phyloP scores from a whole-genome alignment of 1,284 basidiomycete genomes.

The Amylostereum areolatum region DNA sequence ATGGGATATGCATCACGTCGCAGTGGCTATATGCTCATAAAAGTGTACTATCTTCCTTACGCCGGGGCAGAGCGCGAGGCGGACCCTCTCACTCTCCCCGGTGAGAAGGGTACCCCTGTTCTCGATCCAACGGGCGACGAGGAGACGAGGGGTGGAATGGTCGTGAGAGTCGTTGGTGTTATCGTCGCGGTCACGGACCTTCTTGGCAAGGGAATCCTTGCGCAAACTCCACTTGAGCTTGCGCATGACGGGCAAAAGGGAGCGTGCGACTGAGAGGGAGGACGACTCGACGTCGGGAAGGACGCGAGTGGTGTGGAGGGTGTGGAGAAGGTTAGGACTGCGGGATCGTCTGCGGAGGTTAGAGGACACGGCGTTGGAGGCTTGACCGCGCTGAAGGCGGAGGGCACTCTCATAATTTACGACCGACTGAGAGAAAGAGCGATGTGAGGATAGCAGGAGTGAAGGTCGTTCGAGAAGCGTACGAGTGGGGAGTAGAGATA shows the following conservation, averaged over 20 bases:
- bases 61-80: slow-evolving; percentile 61
- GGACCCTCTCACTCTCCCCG: slow-evolving; percentile 54
- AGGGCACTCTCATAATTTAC: slow-evolving; percentile 51
- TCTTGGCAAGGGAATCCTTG: slow-evolving; percentile 45
- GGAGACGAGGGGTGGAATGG: too few species aligned
- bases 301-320: slow-evolving; percentile 38
- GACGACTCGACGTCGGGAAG: slow-evolving; percentile 49
- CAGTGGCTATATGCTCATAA: slow-evolving; percentile 38
- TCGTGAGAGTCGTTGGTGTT: slow-evolving; percentile 15
- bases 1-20: slow-evolving; percentile 11
- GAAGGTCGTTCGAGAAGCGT: slow-evolving; percentile 20
- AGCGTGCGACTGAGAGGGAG: slow-evolving; percentile 41
- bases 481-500: slow-evolving; percentile 61
- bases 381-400: slow-evolving; percentile 41
- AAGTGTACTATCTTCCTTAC: slow-evolving; percentile 50
- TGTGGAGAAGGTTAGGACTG: slow-evolving; percentile 23
- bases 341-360: slow-evolving; percentile 36
- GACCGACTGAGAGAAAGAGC: slow-evolving; percentile 37
- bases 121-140: slow-evolving; percentile 49
- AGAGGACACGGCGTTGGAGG: slow-evolving; percentile 39
- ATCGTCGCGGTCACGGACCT: slow-evolving; percentile 12
- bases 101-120: slow-evolving; percentile 36
- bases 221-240: slow-evolving; percentile 54
- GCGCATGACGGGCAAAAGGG: slow-evolving; percentile 48
- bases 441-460: slow-evolving; percentile 1